These are phyloP conservation scores for Trametopsis cervina DNA, from an alignment of 768 basidiomycete genomes.

Conservation along the genomic window DNA sequence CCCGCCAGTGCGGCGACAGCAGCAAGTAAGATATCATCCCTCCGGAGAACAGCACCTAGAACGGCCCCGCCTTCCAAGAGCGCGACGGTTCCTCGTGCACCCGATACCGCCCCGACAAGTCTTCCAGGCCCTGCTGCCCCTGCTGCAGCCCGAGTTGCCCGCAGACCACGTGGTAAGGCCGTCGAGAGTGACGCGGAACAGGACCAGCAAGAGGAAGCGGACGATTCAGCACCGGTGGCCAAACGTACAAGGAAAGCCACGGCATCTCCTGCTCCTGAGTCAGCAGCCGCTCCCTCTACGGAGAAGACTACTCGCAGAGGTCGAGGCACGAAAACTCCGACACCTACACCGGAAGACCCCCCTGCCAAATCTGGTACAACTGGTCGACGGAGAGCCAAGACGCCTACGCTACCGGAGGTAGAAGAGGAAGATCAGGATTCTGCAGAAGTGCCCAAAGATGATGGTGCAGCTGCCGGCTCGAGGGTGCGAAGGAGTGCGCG, in stretches of 20 bases:
- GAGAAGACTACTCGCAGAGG: not conserved
- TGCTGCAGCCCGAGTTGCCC: not conserved
- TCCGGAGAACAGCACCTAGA: not conserved
- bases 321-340: constrained; percentile 8
- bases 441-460: constrained; percentile 10
- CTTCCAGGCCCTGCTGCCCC: constrained; percentile 1
- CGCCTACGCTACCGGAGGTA: constrained; percentile 7
- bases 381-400: constrained; percentile 15
- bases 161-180: constrained; percentile 6
- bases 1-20: not conserved
- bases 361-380: constrained; percentile 13
- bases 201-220: not conserved
- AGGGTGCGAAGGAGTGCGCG: constrained; percentile 17
- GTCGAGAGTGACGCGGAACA: constrained; percentile 8
- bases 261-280: constrained; percentile 10
- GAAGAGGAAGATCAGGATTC: constrained; percentile 11
- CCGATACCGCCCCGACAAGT: not conserved
- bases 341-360: constrained; percentile 10
- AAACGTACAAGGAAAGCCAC: constrained; percentile 22
- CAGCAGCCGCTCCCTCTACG: constrained; percentile 13
- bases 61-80: not conserved
- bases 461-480: constrained; percentile 8
- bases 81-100: not conserved
- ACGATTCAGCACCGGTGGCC: constrained; percentile 6
- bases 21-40: too few species aligned